A percentile compares a stretch with the other conserved stretches of the same genome.
Evolutionary conservation across 1,139 yeast species (phyloP).

Genomic region (Zygoascus meyerae): DNA sequence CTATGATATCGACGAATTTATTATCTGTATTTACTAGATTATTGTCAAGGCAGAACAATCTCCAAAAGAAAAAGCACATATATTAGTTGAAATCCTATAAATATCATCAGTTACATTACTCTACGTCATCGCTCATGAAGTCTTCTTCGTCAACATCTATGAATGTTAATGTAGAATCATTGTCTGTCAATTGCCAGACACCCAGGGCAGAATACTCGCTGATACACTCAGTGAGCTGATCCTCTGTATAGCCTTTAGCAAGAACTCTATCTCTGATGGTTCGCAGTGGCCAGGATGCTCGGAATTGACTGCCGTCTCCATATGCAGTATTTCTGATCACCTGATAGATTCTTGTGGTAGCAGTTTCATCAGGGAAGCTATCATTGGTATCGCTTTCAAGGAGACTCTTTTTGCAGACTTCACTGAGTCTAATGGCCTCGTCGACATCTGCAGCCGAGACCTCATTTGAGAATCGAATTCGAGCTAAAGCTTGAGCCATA

Average conservation of each 20-base stretch:
- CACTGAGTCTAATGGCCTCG: slow-evolving; percentile 83
- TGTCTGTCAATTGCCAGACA: slow-evolving; percentile 70
- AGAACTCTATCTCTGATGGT: slow-evolving; percentile 63
- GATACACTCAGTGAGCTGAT: slow-evolving; percentile 71
- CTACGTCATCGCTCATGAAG: slow-evolving; percentile 6
- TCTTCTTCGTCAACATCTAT: slow-evolving; percentile 18
- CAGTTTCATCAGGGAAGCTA: slow-evolving; percentile 45
- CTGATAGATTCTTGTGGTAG: slow-evolving; percentile 55
- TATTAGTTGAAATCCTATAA: not conserved
- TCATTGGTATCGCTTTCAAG: slow-evolving; percentile 36
- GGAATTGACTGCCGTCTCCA: slow-evolving; percentile 40
- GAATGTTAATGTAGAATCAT: slow-evolving; percentile 29
- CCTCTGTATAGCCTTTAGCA: slow-evolving; percentile 74
- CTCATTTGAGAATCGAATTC: slow-evolving; percentile 69
- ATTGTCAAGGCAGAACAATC: not conserved
- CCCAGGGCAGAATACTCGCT: slow-evolving; percentile 66
- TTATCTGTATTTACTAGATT: not conserved
- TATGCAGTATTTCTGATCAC: slow-evolving; percentile 50
- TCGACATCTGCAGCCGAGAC: slow-evolving; percentile 84
- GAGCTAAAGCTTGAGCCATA: slow-evolving; percentile 90
- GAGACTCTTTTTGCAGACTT: slow-evolving; percentile 81
- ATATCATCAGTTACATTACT: not conserved
- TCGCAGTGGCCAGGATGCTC: slow-evolving; percentile 47
- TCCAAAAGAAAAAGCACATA: not conserved
- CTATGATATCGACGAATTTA: slow-evolving; percentile 1